Evolutionary conservation across 169 alveolate species (phyloP).

Genomic region (Plasmodium coatneyi): DNA sequence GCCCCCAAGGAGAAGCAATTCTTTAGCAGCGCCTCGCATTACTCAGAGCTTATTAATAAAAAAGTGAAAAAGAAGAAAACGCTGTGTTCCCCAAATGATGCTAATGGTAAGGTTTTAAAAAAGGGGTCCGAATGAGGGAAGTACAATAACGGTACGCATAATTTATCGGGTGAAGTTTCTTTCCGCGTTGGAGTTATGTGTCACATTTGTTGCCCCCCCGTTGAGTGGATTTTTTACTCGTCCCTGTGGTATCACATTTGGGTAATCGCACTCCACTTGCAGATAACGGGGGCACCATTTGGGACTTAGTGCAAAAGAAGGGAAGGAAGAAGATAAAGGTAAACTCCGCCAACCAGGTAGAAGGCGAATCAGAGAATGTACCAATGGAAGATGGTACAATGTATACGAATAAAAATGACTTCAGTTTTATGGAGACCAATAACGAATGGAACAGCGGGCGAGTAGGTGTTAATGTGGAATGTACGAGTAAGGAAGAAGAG

Average conservation of each 20-base stretch:
- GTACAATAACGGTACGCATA: not conserved
- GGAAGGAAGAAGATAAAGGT: not conserved
- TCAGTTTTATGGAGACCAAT: not conserved
- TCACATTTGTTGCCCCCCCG: not conserved
- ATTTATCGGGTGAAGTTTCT: not conserved
- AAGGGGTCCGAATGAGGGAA: not conserved
- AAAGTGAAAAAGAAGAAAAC: conserved; percentile 22
- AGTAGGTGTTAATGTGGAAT: not conserved
- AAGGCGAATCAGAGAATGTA: not conserved
- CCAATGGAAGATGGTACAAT: not conserved
- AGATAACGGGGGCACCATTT: not conserved
- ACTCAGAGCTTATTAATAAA: conserved; percentile 36
- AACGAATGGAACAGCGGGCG: not conserved
- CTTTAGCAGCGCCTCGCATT: conserved; percentile 45
- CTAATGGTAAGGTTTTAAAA: not conserved
- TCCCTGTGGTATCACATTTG: not conserved
- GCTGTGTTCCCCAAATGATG: not conserved
- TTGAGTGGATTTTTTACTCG: not conserved
- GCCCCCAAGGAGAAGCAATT: conserved; percentile 33
- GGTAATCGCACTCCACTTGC: not conserved
- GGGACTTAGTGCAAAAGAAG: not conserved
- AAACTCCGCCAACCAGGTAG: not conserved
- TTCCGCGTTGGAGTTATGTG: not conserved
- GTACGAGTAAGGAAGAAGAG: not conserved
- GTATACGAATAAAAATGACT: not conserved